Base-by-base conservation (phyloP, 331 rosid genomes). In the Rosa hybrid region DNA sequence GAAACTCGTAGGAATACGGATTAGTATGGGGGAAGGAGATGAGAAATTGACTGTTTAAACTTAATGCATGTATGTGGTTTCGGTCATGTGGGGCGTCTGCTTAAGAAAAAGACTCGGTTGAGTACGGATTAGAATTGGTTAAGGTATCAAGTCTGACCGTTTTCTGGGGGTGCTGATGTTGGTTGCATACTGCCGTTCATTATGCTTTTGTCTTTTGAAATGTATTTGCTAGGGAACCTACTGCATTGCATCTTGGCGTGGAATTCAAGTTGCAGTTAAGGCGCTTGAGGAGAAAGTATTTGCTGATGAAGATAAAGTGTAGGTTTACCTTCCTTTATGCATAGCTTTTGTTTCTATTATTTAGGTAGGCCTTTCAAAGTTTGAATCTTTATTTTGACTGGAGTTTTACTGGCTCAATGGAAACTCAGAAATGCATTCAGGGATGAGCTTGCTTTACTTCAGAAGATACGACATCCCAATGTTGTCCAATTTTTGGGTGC, bases 401-500 rank as follows among this genome's bases (percentile, higher is more conserved):
- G 63, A 74, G 49, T 50, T 77, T 11, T 60, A 27, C 50, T 79
- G 72, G 25, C 27, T 68, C 17, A 42, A 63, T 71, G 80, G 63
- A 23, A 49, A 74, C 45, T 68, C 90, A 95, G 99, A 80, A 90
- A 86, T 72, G 98, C 96, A 41, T 95, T 95, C 82, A 91, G 87
- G 46, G 97, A 95, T 77, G 99, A 95, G 90, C 97, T 92, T 34
- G 85, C 96, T 50, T 79, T 95, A 75, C 97, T 95, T 85, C 96
- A 95, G 86, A 91, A 92, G 87, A 76, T 89, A 74, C 87, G 99
- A 23, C 99, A 95, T 88, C 98, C 99, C 64, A 95, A 95, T 84
- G 96, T 95, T 18, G 99, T 95, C 81, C 99, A 95, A 81, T 95
- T 95, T 91, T 86, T 95, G 74, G 99, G 98, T 56, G 98, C 99